Evolutionary conservation across 1,284 basidiomycete genomes (phyloP), one percentile per base, ranked within the genome.

Genomic region (Macrocystidia cucumis): DNA sequence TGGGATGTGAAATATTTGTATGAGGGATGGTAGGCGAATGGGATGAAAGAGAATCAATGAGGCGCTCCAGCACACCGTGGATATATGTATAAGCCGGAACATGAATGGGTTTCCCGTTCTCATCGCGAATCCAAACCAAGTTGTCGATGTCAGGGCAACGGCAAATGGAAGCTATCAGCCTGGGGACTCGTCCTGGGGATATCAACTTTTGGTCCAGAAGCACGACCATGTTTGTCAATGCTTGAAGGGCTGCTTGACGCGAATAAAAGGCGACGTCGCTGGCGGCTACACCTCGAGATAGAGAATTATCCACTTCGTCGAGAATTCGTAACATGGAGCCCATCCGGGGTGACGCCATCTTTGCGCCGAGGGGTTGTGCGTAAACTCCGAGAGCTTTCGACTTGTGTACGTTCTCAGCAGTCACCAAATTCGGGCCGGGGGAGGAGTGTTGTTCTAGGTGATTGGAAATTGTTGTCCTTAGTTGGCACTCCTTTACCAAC

Each of bases 401-500:
- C 11, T 18, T n/a, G 26, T 37, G 38, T 21, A 29, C 21, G 14
- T 40, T 36, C 8, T 28, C 16, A 20, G 40, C 34, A 9, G 29
- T 38, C n/a, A 25, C 35, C 29, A 36, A 31, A 21, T 34, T 39
- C 16, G 38, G 29, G 19, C 33, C 26, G 29, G 35, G 32, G 14
- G 26, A 33, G 22, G 17, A 27, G 28, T 14, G 11, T 11, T 30
- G 5, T 24, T 27, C 13, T 37, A 19, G 12, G 33, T 43, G 48
- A 28, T 47, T 34, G 14, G 27, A 30, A 43, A 18, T 35, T 32
- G 29, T 49, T 45, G 17, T 41, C 42, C 35, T 39, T 44, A 28
- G 41, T 41, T 82, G 68, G 63, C 69, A 81, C 27, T 84, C 79
- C 43, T 78, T 74, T 25, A 84, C 57, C 12, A 85, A 51, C 23